These are phyloP conservation scores for Tephrocybe sp. DNA, from an alignment of 768 basidiomycete species.

Conservation along the genomic window DNA sequence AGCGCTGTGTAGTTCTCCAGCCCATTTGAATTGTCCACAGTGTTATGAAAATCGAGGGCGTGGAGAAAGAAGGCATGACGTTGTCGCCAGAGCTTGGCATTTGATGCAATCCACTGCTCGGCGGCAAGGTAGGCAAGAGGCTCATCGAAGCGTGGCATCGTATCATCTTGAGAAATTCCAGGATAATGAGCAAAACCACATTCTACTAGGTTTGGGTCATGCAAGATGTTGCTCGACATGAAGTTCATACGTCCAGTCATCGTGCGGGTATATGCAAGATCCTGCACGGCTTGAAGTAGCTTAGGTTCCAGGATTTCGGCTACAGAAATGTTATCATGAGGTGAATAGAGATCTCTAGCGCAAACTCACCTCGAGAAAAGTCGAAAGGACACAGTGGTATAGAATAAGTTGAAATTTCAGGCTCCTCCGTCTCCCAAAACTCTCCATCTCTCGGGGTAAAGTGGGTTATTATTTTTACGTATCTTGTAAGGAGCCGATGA, in stretches of 20 bases:
- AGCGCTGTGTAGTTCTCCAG: not conserved
- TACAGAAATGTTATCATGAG: not conserved
- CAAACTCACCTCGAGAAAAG: not conserved
- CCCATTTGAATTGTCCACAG: not conserved
- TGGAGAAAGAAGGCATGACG: not conserved
- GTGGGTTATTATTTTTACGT: not conserved
- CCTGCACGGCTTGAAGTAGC: not conserved
- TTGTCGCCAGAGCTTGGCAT: not conserved
- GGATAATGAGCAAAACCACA: not conserved
- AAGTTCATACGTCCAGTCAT: not conserved
- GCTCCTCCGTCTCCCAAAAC: not conserved
- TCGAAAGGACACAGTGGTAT: not conserved
- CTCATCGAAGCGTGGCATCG: not conserved
- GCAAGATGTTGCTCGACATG: not conserved
- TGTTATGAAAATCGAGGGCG: not conserved
- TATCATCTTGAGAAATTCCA: not conserved
- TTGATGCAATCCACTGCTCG: not conserved
- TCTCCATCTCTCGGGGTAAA: not conserved
- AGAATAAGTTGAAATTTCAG: not conserved
- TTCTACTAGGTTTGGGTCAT: not conserved
- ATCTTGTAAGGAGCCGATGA: not conserved
- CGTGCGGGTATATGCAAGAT: not conserved
- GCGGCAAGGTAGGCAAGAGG: constrained; percentile 6
- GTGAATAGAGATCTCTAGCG: not conserved
- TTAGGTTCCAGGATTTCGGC: not conserved